phyloP scores from a whole-genome alignment of 2,329 filamentous ascomycete genomes.

The Claviceps digitariae region DNA sequence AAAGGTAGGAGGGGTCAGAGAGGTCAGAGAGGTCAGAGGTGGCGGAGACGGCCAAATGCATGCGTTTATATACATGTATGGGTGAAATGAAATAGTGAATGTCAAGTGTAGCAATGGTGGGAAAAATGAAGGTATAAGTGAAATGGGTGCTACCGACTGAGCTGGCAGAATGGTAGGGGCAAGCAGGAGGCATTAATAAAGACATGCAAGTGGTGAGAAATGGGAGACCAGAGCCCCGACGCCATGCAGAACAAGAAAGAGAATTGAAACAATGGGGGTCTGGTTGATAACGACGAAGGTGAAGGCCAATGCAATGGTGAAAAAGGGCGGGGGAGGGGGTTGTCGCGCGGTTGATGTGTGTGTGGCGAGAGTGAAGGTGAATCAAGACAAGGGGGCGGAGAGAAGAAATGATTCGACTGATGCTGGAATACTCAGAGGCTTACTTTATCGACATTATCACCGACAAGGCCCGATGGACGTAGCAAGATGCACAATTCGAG shows the following conservation, averaged over 20 bases:
- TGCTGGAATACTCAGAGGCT: conserved; percentile 17
- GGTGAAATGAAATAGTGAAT: not conserved
- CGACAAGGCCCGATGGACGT: conserved; percentile 21
- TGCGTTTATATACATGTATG: not conserved
- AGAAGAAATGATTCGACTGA: conserved; percentile 5
- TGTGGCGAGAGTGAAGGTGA: conserved; percentile 2
- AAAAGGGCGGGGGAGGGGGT: not conserved
- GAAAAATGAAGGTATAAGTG: not conserved
- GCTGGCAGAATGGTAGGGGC: not conserved
- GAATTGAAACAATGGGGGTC: conserved; percentile 1
- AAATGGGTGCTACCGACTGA: not conserved
- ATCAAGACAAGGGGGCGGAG: conserved; percentile 4
- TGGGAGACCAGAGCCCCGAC: not conserved
- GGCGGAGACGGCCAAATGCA: not conserved
- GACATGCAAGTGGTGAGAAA: not conserved
- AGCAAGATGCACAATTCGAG: conserved; percentile 7
- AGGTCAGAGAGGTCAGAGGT: too few relatives aligned
- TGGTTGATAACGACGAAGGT: not conserved
- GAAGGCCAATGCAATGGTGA: not conserved
- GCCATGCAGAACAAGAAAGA: conserved; percentile 4
- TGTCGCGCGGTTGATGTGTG: not conserved
- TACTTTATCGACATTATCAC: conserved; percentile 42
- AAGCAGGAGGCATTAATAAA: not conserved
- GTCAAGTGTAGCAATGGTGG: not conserved
- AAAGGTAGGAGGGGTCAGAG: not conserved